phyloP scores from a whole-genome alignment of 176 grass and related monocot species.

The Saccharum spontaneum region DNA sequence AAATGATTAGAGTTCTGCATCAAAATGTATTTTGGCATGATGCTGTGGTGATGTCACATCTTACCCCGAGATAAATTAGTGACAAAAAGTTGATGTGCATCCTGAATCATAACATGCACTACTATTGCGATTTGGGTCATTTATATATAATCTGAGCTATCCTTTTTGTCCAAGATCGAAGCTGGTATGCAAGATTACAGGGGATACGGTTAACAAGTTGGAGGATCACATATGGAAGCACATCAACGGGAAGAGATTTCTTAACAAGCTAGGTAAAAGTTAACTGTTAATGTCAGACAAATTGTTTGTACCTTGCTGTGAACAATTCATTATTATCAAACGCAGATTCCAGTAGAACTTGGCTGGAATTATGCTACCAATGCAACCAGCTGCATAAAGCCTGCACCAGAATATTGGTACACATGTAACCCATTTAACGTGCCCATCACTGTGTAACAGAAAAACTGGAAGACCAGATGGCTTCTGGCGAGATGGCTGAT shows the following conservation, averaged over 20 bases:
- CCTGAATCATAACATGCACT: neutral
- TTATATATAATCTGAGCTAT: conserved; percentile 10
- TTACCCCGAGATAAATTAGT: neutral
- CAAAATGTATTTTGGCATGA: neutral
- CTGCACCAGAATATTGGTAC: conserved; percentile 12
- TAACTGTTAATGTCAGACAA: neutral
- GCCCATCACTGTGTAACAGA: conserved; percentile 43
- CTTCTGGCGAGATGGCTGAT: conserved; percentile 29
- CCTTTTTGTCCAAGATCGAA: conserved; percentile 49
- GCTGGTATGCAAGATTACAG: conserved; percentile 83
- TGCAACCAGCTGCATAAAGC: neutral
- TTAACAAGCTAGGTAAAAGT: conserved; percentile 78
- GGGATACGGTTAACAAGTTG: conserved; percentile 68
- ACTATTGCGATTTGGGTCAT: neutral
- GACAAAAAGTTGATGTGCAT: neutral
- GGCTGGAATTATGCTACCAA: neutral
- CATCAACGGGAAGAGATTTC: conserved; percentile 84
- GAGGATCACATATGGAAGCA: conserved; percentile 99
- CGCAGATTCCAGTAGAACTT: neutral
- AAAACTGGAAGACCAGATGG: conserved; percentile 66
- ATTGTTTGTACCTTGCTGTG: neutral
- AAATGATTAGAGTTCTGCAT: conserved; percentile 3
- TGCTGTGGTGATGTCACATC: neutral
- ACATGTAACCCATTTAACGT: conserved; percentile 11
- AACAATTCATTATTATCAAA: conserved; percentile 19